A percentile compares a stretch with the other conserved stretches of the same genome.
Evolutionary conservation across 805 yeast genomes (phyloP).

Genomic region (Blastobotrys chiropterorum): DNA sequence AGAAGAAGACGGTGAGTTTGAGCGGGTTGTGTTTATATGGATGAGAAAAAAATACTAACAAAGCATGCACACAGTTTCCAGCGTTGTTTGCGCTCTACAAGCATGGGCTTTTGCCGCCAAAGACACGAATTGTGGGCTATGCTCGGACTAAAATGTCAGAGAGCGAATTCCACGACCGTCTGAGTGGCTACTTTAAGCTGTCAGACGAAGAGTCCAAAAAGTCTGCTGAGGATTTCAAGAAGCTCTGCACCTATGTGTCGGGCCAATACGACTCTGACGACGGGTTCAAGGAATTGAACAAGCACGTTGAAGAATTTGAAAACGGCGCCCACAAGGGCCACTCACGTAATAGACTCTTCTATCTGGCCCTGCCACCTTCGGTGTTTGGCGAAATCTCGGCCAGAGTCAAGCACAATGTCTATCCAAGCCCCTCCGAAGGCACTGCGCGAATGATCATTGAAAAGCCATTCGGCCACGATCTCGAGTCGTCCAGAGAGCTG

Average conservation of each 20-base stretch:
- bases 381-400: conserved; percentile 76
- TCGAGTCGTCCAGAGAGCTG: conserved; percentile 67
- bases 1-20: conserved; percentile 72
- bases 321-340: conserved; percentile 30
- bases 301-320: conserved; percentile 57
- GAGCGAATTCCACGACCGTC: conserved; percentile 62
- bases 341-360: conserved; percentile 73
- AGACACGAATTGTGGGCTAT: conserved; percentile 78
- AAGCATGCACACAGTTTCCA: conserved; percentile 29
- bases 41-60: neutral
- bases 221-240: conserved; percentile 54
- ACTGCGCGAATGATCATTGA: conserved; percentile 81
- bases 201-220: conserved; percentile 38
- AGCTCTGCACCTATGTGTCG: conserved; percentile 57
- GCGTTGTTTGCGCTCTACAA: conserved; percentile 41
- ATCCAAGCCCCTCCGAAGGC: conserved; percentile 54
- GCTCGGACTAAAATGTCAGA: conserved; percentile 74
- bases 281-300: conserved; percentile 58
- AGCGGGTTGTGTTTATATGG: neutral
- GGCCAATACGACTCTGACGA: conserved; percentile 79
- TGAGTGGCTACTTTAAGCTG: conserved; percentile 55
- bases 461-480: conserved; percentile 95
- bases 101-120: conserved; percentile 67
- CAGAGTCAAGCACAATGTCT: conserved; percentile 61
- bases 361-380: conserved; percentile 92